Evolutionary conservation across 2,329 filamentous ascomycete genomes (phyloP), one percentile per base, ranked within the genome.

Genomic region (Aspergillus pseudotamarii): DNA sequence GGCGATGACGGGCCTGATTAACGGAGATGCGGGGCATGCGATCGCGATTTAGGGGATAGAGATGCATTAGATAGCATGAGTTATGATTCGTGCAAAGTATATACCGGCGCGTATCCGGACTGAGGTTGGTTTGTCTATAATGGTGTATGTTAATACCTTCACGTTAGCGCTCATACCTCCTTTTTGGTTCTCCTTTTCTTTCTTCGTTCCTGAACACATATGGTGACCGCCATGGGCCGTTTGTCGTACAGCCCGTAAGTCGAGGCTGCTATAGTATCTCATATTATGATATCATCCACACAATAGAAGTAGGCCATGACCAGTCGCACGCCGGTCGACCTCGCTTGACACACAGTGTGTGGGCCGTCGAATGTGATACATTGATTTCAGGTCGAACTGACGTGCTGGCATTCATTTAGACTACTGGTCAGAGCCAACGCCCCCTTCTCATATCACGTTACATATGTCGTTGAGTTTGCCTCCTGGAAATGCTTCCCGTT

Each of bases 11-110:
- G 57, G 32, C 26, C 11, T 54, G 16, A 57, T 57, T 34, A 66
- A 69, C 54, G 62, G 64, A 23, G 50, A 53, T 50, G 58, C 48
- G 34, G 57, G 59, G 63, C 54, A 57, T 21, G n/a, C 50, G 21
- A 28, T 60, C 51, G 43, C 48, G 43, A 46, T 28, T 32, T 55
- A 41, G 46, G 26, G 26, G 51, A 55, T 54, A 36, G 30, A 54
- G 51, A 23, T 23, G 1, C 30, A 36, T 38, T 38, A 36, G 21
- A 55, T 28, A 38, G 51, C 32, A 38, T 34, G 28, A 6, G 19
- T 9, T 43, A 11, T 58, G 56, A 32, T 32, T 51, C 48, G 48
- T 32, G 48, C 48, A n/a, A 28, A 48, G 21, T 51, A 45, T 50
- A 36, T 48, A 51, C 48, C 46, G 51, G 12, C 10, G 26, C 6